These are phyloP conservation scores for Striga asiatica DNA, from an alignment of 257 asterid genomes.

Conservation along the genomic window DNA sequence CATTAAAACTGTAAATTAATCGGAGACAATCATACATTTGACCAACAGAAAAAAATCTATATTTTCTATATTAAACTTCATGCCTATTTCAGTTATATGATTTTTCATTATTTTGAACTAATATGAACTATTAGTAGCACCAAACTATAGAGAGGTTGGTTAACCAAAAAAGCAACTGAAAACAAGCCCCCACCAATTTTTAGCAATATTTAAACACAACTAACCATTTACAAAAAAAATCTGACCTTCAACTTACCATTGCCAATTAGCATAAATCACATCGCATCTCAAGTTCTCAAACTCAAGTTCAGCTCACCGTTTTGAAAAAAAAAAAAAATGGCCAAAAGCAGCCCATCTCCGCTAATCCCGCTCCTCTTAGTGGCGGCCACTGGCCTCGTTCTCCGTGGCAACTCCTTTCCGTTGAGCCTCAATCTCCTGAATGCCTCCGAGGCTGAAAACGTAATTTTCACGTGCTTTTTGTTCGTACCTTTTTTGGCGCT, in stretches of 20 bases:
- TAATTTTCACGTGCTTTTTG: conserved; percentile 23
- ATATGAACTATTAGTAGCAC: conserved; percentile 27
- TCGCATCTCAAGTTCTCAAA: neutral
- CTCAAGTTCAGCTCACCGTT: neutral
- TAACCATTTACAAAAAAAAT: too few relatives aligned
- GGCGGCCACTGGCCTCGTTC: conserved; percentile 43
- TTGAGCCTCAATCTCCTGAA: conserved; percentile 19
- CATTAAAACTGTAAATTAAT: too few relatives aligned
- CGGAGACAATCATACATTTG: too few relatives aligned
- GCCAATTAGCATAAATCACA: neutral
- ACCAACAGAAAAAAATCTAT: too few relatives aligned
- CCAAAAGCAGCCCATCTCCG: conserved; percentile 60
- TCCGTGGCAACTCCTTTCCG: conserved; percentile 29
- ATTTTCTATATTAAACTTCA: too few relatives aligned
- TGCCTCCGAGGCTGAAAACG: conserved; percentile 32
- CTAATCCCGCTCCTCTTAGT: conserved; percentile 46
- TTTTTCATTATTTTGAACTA: neutral
- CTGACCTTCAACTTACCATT: neutral
- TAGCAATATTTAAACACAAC: neutral
- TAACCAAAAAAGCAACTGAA: conserved; percentile 34
- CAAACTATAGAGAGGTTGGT: conserved; percentile 36
- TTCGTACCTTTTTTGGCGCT: conserved; percentile 30
- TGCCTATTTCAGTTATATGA: neutral
- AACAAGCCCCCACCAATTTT: conserved; percentile 5
- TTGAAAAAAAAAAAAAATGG: too few relatives aligned